Percentiles rank a stretch among this genome's conserved stretches.
These are phyloP conservation scores for Cystoderma amianthinum DNA, from an alignment of 768 basidiomycete genomes.

Conservation along the genomic window DNA sequence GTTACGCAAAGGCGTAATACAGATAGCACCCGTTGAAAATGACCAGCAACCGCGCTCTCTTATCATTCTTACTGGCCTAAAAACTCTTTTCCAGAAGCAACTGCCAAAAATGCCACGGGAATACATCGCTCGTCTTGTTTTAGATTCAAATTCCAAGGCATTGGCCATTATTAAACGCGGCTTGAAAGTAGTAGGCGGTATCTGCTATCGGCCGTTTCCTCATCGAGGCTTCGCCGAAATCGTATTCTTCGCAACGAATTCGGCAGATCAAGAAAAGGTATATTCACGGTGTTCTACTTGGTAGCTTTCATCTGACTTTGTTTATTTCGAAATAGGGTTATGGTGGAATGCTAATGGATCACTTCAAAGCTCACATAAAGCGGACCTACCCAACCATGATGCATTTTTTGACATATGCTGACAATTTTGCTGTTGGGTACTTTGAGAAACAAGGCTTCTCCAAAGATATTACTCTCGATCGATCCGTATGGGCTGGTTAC, in stretches of 20 bases:
- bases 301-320: neutral
- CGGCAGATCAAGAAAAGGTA: conserved; percentile 96
- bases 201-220: conserved; percentile 94
- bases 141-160: conserved; percentile 86
- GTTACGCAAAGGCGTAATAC: conserved; percentile 75
- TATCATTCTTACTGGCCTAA: conserved; percentile 89
- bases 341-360: conserved; percentile 97
- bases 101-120: conserved; percentile 98
- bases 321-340: conserved; percentile 68
- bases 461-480: conserved; percentile 91
- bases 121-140: conserved; percentile 94
- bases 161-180: conserved; percentile 95
- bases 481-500: conserved; percentile 94
- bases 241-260: conserved; percentile 96
- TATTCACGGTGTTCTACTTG: neutral
- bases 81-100: conserved; percentile 95
- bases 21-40: conserved; percentile 79
- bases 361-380: conserved; percentile 91
- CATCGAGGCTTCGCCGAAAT: conserved; percentile 96
- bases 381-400: conserved; percentile 79
- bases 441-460: conserved; percentile 99
- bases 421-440: conserved; percentile 98
- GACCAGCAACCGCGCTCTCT: conserved; percentile 69
- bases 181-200: conserved; percentile 94
- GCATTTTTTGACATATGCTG: conserved; percentile 96